phyloP scores from a whole-genome alignment of 2,329 filamentous ascomycete species.

The Microdochium trichocladiopsis region DNA sequence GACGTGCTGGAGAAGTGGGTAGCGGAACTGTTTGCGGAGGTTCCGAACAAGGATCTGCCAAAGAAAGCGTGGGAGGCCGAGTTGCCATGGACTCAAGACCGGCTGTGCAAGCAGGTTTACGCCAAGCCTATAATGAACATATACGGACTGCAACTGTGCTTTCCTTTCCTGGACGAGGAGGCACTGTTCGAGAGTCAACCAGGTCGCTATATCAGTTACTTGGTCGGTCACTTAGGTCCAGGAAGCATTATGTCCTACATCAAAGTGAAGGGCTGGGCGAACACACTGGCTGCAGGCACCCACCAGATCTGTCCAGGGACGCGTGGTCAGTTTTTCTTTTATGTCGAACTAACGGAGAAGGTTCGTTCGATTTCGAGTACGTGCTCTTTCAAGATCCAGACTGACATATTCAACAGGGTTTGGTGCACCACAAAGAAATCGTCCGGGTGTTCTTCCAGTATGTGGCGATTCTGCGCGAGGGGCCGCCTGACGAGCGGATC shows the following conservation, averaged over 20 bases:
- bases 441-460: constrained; percentile 86
- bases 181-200: constrained; percentile 72
- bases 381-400: constrained; percentile 4
- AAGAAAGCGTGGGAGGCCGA: constrained; percentile 48
- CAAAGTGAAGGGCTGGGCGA: constrained; percentile 87
- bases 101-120: constrained; percentile 64
- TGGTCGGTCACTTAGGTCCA: constrained; percentile 88
- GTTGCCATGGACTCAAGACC: constrained; percentile 38
- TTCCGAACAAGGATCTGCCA: constrained; percentile 74
- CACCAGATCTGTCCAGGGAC: constrained; percentile 70
- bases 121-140: constrained; percentile 90
- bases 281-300: constrained; percentile 70
- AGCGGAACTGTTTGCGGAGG: constrained; percentile 70
- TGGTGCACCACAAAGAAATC: constrained; percentile 76
- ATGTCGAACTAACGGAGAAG: constrained; percentile 75
- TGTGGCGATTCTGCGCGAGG: constrained; percentile 75
- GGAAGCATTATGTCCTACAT: constrained; percentile 87
- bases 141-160: constrained; percentile 70
- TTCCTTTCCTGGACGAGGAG: constrained; percentile 83
- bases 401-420: constrained; percentile 33
- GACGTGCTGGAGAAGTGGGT: constrained; percentile 82
- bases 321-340: constrained; percentile 71
- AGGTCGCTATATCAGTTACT: constrained; percentile 76
- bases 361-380: constrained; percentile 29
- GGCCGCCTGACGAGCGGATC: constrained; percentile 83